phyloP scores from a whole-genome alignment of 2,329 filamentous ascomycete genomes.

The Aureobasidium sp. region DNA sequence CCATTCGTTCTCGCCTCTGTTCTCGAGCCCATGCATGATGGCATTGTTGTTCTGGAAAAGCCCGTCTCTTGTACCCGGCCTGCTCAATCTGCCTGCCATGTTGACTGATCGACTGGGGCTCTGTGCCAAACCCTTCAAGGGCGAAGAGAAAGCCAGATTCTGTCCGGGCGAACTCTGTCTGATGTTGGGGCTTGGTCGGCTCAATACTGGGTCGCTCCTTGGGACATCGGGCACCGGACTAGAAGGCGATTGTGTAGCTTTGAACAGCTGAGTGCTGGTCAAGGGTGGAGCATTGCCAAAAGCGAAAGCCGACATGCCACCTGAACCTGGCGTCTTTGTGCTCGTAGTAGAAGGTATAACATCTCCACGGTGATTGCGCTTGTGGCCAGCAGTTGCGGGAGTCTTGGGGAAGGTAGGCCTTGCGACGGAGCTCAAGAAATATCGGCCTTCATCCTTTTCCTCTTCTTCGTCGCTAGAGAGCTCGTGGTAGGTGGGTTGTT shows the following conservation, averaged over 20 bases:
- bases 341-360: conserved; percentile 32
- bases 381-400: conserved; percentile 31
- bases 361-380: conserved; percentile 31
- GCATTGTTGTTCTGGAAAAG: conserved; percentile 4
- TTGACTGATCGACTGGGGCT: conserved; percentile 17
- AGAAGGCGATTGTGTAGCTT: conserved; percentile 36
- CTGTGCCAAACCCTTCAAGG: conserved; percentile 13
- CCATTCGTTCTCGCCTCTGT: conserved; percentile 6
- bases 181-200: conserved; percentile 38
- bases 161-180: conserved; percentile 22
- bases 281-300: conserved; percentile 30
- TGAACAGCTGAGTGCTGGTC: conserved; percentile 38
- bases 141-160: conserved; percentile 13
- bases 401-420: conserved; percentile 30
- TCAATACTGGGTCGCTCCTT: conserved; percentile 35
- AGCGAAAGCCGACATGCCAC: conserved; percentile 15
- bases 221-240: conserved; percentile 30
- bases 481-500: conserved; percentile 20
- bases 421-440: conserved; percentile 14
- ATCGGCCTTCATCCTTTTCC: conserved; percentile 10
- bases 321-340: conserved; percentile 33
- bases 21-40: neutral
- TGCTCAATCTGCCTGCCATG: neutral
- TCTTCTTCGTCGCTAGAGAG: conserved; percentile 16
- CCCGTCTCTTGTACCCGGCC: conserved; percentile 12